Conservation (phyloP, 2,329 filamentous ascomycete genomes). For the Hypocrella siamensis region DNA sequence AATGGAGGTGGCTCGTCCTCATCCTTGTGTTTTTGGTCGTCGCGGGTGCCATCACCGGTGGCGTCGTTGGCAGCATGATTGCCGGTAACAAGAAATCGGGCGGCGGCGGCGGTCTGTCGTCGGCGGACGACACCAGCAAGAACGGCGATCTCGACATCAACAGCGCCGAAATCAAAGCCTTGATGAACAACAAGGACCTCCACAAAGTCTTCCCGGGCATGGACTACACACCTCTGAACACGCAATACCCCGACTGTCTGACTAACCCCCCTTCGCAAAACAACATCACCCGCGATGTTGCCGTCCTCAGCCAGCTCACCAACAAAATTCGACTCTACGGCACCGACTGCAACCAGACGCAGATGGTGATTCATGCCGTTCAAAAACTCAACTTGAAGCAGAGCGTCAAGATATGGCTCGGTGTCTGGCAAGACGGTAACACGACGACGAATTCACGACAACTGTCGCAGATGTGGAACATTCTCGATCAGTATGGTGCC, state of each 20-base stretch:
- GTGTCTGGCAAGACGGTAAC: conserved; percentile 83
- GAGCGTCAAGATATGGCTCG: conserved; percentile 78
- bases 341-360: conserved; percentile 93
- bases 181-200: conserved; percentile 66
- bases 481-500: conserved; percentile 54
- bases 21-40: conserved; percentile 48
- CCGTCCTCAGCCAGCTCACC: conserved; percentile 78
- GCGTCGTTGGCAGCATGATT: conserved; percentile 58
- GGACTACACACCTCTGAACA: conserved; percentile 85
- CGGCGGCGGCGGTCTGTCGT: conserved; percentile 22
- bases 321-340: conserved; percentile 82
- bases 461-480: conserved; percentile 66
- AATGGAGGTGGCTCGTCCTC: conserved; percentile 55
- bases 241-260: conserved; percentile 76
- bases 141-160: conserved; percentile 61
- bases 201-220: conserved; percentile 93
- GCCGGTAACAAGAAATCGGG: conserved; percentile 29
- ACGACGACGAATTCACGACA: conserved; percentile 72
- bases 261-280: conserved; percentile 72
- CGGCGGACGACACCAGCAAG: conserved; percentile 39
- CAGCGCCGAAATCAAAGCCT: conserved; percentile 62
- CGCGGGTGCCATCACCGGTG: conserved; percentile 55
- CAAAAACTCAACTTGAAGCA: conserved; percentile 54
- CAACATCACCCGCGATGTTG: conserved; percentile 83
- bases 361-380: conserved; percentile 81